phyloP scores from a whole-genome alignment of 1,284 basidiomycete genomes.

The Stygiomarasmius scandens region DNA sequence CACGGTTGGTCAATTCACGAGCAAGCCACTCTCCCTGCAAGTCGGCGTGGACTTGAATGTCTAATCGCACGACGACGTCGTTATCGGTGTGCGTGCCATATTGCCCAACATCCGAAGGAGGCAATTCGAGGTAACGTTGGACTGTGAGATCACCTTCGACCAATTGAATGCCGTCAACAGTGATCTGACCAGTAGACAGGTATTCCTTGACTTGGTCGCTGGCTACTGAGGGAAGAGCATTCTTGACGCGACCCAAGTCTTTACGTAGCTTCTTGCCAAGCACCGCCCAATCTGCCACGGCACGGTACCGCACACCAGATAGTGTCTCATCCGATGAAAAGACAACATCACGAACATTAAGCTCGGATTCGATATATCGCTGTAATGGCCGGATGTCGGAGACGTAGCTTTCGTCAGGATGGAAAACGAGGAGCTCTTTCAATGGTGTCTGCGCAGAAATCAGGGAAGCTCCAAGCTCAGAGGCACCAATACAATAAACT shows the following conservation, averaged over 20 bases:
- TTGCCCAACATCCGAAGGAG: slow-evolving; percentile 57
- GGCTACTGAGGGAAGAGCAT: slow-evolving; percentile 78
- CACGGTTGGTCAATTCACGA: slow-evolving; percentile 90
- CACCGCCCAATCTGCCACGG: slow-evolving; percentile 94
- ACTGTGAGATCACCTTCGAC: slow-evolving; percentile 90
- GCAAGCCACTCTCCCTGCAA: slow-evolving; percentile 88
- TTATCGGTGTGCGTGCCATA: slow-evolving; percentile 91
- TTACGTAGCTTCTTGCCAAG: slow-evolving; percentile 94
- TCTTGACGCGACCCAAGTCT: slow-evolving; percentile 90
- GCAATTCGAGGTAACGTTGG: slow-evolving; percentile 88
- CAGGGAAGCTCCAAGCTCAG: background rate
- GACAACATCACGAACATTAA: slow-evolving; percentile 90
- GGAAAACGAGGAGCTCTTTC: slow-evolving; percentile 94
- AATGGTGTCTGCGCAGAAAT: slow-evolving; percentile 73
- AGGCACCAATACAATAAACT: slow-evolving; percentile 17
- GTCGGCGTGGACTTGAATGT: slow-evolving; percentile 86
- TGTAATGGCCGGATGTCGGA: slow-evolving; percentile 86
- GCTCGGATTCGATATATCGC: slow-evolving; percentile 91
- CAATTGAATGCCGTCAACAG: slow-evolving; percentile 89
- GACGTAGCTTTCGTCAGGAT: slow-evolving; percentile 84
- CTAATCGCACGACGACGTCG: slow-evolving; percentile 92
- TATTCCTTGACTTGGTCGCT: slow-evolving; percentile 88
- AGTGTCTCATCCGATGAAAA: slow-evolving; percentile 88
- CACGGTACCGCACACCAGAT: slow-evolving; percentile 91
- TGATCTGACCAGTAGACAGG: slow-evolving; percentile 75